phyloP scores from a whole-genome alignment of 2,329 filamentous ascomycete genomes.

The Colletotrichum destructivum region DNA sequence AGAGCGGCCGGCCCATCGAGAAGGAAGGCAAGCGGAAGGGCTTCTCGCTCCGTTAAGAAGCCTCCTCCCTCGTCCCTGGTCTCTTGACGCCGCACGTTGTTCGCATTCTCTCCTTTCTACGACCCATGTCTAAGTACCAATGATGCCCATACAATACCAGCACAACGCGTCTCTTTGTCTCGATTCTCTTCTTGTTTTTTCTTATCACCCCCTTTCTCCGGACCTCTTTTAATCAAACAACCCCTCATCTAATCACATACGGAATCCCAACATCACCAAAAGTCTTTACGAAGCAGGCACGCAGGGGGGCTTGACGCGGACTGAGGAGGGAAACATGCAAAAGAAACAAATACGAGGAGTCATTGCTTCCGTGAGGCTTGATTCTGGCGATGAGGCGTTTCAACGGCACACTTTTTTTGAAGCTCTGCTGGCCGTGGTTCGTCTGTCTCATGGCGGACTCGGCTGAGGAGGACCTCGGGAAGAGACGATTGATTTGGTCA shows the following conservation, averaged over 20 bases:
- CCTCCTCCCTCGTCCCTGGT: slow-evolving; percentile 20
- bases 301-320: slow-evolving; percentile 51
- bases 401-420: slow-evolving; percentile 39
- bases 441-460: slow-evolving; percentile 21
- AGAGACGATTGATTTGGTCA: slow-evolving; percentile 41
- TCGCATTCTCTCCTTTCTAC: slow-evolving; percentile 52
- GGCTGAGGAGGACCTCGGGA: slow-evolving; percentile 42
- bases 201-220: slow-evolving; percentile 42
- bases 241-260: slow-evolving; percentile 43
- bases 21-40: slow-evolving; percentile 99
- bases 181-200: slow-evolving; percentile 43
- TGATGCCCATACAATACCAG: slow-evolving; percentile 73
- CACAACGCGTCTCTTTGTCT: slow-evolving; percentile 66
- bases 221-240: slow-evolving; percentile 44
- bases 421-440: slow-evolving; percentile 32
- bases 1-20: slow-evolving; percentile 95
- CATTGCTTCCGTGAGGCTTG: slow-evolving; percentile 43
- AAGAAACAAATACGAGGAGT: slow-evolving; percentile 37
- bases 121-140: slow-evolving; percentile 71
- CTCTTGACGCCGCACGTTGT: slow-evolving; percentile 31
- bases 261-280: slow-evolving; percentile 54
- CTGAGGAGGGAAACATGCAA: slow-evolving; percentile 46
- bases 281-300: slow-evolving; percentile 56
- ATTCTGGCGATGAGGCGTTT: slow-evolving; percentile 43
- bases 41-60: slow-evolving; percentile 92